Percentiles rank a stretch among this genome's conserved stretches.
Evolutionary conservation across 331 rosid genomes (phyloP).

Genomic region (Acacia pycnantha): DNA sequence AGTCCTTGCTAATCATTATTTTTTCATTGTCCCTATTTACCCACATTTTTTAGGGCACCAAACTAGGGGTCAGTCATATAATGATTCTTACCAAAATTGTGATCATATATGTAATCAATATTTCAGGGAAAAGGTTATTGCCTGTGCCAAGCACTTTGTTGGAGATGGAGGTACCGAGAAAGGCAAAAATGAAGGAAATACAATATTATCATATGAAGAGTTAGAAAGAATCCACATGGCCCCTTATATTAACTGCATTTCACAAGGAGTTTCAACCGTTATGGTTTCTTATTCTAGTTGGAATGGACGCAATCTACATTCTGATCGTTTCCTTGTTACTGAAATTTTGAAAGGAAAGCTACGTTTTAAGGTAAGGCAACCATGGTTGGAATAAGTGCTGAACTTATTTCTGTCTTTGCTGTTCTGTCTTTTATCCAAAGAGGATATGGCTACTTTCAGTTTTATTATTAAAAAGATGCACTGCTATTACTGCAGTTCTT

Average conservation of each 20-base stretch:
- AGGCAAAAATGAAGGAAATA: constrained; percentile 42
- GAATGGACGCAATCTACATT: constrained; percentile 73
- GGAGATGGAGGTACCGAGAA: background rate
- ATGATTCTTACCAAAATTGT: background rate
- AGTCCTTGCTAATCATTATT: background rate
- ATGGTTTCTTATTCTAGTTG: constrained; percentile 90
- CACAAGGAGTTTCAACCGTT: constrained; percentile 80
- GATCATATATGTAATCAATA: background rate
- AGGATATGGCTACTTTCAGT: background rate
- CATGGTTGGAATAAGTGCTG: background rate
- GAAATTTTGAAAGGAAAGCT: constrained; percentile 71
- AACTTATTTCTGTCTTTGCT: background rate
- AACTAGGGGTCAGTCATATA: background rate
- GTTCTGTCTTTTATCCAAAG: background rate
- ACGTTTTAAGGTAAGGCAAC: constrained; percentile 64
- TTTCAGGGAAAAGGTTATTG: background rate
- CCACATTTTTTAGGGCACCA: background rate
- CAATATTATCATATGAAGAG: constrained; percentile 60
- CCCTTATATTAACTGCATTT: constrained; percentile 83
- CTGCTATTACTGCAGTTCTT: background rate
- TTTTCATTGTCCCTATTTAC: background rate
- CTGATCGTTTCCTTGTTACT: constrained; percentile 63
- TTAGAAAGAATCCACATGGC: constrained; percentile 81
- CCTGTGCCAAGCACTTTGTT: background rate
- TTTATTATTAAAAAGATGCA: background rate